Evolutionary conservation across 768 basidiomycete species (phyloP).

Genomic region (Basidioascus undulatus): DNA sequence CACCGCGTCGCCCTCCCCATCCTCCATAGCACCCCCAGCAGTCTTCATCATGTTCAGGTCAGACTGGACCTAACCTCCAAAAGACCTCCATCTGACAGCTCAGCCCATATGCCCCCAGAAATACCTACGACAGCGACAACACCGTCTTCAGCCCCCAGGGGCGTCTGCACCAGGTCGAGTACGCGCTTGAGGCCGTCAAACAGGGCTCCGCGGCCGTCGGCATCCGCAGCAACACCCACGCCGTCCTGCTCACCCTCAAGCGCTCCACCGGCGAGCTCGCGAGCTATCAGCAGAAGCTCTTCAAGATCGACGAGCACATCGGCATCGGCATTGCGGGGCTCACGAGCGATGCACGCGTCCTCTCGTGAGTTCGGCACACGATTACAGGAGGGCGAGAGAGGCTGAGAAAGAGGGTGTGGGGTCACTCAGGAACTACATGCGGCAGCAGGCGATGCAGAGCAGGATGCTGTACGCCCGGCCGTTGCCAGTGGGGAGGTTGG

Average conservation of each 20-base stretch:
- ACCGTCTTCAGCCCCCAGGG: conserved; percentile 94
- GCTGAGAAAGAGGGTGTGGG: too few relatives aligned
- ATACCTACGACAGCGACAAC: conserved; percentile 97
- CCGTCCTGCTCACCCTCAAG: conserved; percentile 82
- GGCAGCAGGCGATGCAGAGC: conserved; percentile 88
- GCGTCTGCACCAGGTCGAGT: conserved; percentile 60
- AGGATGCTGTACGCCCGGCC: conserved; percentile 90
- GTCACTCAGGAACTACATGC: conserved; percentile 99
- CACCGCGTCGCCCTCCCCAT: too few relatives aligned
- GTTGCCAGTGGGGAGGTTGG: conserved; percentile 78
- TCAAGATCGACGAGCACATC: conserved; percentile 95
- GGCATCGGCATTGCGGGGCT: conserved; percentile 99
- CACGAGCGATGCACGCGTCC: conserved; percentile 88
- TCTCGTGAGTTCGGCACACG: conserved; percentile 47
- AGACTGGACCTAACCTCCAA: neutral
- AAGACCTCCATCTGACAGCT: neutral
- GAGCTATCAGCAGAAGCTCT: conserved; percentile 99
- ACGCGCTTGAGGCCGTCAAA: conserved; percentile 97
- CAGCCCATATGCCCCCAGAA: conserved; percentile 23
- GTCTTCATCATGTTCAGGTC: neutral
- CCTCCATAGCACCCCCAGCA: too few relatives aligned
- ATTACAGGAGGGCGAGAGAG: too few relatives aligned
- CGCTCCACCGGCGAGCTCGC: conserved; percentile 93
- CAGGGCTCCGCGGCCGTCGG: conserved; percentile 99
- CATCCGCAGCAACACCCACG: conserved; percentile 80